These are phyloP conservation scores for Suillus brevipes DNA, from an alignment of 768 basidiomycete genomes.

Conservation along the genomic window DNA sequence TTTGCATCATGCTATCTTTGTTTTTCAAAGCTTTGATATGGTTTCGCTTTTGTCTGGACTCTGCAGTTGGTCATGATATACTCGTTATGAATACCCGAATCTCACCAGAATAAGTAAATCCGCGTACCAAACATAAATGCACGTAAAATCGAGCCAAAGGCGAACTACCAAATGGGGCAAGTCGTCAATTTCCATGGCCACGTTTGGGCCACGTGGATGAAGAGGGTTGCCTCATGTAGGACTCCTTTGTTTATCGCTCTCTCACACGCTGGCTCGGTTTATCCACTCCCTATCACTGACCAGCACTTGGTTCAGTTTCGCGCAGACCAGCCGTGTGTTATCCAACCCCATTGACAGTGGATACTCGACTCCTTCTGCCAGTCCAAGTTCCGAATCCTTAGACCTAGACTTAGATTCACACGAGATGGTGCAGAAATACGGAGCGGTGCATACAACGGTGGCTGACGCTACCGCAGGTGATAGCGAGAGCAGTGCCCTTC, in stretches of 20 bases:
- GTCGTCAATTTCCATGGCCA: neutral
- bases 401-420: constrained; percentile 27
- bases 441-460: constrained; percentile 43
- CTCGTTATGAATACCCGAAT: constrained; percentile 12
- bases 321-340: neutral
- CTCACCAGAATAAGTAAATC: neutral
- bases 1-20: constrained; percentile 2
- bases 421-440: constrained; percentile 75
- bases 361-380: neutral
- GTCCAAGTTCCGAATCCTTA: neutral
- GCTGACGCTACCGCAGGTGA: constrained; percentile 25
- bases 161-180: neutral
- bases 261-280: constrained; percentile 9
- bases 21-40: constrained; percentile 16
- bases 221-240: neutral
- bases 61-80: constrained; percentile 11
- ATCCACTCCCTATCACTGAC: neutral
- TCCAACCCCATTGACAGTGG: neutral
- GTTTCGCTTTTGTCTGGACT: neutral
- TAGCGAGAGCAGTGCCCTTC: constrained; percentile 60
- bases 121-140: neutral
- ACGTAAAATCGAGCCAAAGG: neutral
- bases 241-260: neutral
- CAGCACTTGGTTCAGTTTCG: neutral
- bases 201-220: neutral